These are phyloP conservation scores for Fusarium transvaalense DNA, from an alignment of 2,329 filamentous ascomycete species.

Conservation along the genomic window DNA sequence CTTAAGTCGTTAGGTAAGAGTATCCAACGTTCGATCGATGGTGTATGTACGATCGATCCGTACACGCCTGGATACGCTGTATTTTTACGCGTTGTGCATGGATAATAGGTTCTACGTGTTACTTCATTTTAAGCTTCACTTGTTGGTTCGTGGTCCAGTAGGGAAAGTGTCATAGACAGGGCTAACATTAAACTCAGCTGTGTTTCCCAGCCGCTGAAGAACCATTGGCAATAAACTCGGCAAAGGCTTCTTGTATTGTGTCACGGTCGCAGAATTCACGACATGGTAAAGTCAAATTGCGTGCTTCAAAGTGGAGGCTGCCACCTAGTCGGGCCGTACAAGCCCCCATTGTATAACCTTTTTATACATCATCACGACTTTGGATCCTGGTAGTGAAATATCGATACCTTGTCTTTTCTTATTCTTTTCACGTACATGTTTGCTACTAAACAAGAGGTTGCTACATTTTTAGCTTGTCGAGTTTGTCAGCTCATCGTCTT, in stretches of 20 bases:
- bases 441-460: no score
- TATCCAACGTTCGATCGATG: neutral
- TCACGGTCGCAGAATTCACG: neutral
- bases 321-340: constrained; percentile 9
- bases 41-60: neutral
- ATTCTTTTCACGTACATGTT: neutral
- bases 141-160: neutral
- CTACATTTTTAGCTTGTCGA: no score
- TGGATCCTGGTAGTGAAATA: constrained; percentile 11
- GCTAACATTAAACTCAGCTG: neutral
- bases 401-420: neutral
- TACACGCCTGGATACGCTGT: neutral
- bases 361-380: constrained; percentile 24
- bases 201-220: neutral
- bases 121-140: neutral
- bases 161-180: neutral
- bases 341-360: constrained; percentile 32
- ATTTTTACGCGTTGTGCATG: neutral
- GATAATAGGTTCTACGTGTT: neutral
- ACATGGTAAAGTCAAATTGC: constrained; percentile 24
- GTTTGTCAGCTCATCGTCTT: neutral
- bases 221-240: neutral
- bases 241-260: no score
- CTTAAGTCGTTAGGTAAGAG: neutral
- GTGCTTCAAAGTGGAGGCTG: constrained; percentile 30